Conservation (phyloP, 345 rosid species). For the Brassica cretica region DNA sequence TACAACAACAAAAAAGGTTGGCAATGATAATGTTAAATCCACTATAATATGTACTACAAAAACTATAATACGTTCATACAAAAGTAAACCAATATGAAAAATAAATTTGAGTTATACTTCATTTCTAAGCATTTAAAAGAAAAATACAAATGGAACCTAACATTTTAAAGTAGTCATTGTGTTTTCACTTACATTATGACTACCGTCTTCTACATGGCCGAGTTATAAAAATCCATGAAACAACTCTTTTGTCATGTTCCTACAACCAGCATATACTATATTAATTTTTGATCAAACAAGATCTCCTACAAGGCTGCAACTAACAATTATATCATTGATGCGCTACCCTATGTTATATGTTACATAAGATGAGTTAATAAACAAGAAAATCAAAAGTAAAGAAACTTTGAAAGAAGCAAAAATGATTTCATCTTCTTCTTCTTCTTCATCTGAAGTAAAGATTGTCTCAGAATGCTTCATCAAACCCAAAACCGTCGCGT, state of each 20-base stretch:
- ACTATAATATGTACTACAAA: too few species aligned
- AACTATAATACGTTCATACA: too few species aligned
- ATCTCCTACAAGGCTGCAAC: too few species aligned
- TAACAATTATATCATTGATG: background rate
- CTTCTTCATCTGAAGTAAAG: conserved; percentile 28
- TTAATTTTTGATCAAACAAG: background rate
- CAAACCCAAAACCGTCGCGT: conserved; percentile 42
- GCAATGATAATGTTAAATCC: too few species aligned
- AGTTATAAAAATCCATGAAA: background rate
- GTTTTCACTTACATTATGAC: background rate
- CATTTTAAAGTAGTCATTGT: background rate
- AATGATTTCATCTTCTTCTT: background rate
- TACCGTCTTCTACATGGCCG: background rate
- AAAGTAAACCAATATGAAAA: too few species aligned
- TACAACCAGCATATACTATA: background rate
- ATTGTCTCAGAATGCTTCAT: conserved; percentile 56
- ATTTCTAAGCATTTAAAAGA: background rate
- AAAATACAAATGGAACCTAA: background rate
- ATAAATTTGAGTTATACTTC: too few species aligned
- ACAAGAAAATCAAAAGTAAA: too few species aligned
- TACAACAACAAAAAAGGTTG: too few species aligned
- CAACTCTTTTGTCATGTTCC: background rate
- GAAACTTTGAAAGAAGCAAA: background rate
- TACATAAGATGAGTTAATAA: too few species aligned
- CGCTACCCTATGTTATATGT: too few species aligned